Evolutionary conservation across 805 yeast genomes (phyloP).

Genomic region (Kodamaea laetipori): DNA sequence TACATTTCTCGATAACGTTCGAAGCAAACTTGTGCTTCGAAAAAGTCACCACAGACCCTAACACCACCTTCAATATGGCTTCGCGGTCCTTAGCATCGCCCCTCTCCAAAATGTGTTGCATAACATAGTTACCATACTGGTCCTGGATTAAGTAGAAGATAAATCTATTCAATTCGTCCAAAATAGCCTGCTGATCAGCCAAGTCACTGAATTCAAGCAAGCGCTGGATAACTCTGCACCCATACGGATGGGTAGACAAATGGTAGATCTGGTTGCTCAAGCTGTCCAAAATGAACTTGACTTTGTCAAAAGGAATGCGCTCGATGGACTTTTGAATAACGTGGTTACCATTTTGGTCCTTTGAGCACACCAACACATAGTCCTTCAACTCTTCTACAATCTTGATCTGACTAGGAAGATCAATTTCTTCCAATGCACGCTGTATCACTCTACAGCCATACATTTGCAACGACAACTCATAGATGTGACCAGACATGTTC

Average conservation of each 20-base stretch:
- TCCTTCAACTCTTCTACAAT: conserved; percentile 71
- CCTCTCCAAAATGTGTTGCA: conserved; percentile 89
- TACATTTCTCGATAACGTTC: conserved; percentile 94
- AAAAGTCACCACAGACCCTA: conserved; percentile 71
- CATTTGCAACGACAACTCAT: conserved; percentile 84
- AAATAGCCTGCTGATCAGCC: conserved; percentile 65
- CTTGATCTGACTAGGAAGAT: conserved; percentile 60
- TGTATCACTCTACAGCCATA: conserved; percentile 98
- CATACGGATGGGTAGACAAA: conserved; percentile 92
- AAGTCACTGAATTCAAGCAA: conserved; percentile 74
- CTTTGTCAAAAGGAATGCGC: conserved; percentile 67
- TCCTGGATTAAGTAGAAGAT: conserved; percentile 83
- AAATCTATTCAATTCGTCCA: conserved; percentile 71
- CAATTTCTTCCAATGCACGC: conserved; percentile 79
- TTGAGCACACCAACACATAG: conserved; percentile 59
- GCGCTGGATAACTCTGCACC: conserved; percentile 95
- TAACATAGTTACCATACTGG: conserved; percentile 96
- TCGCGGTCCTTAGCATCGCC: conserved; percentile 67
- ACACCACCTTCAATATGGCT: conserved; percentile 65
- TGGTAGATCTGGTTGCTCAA: conserved; percentile 74
- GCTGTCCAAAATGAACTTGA: conserved; percentile 72
- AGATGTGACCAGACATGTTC: conserved; percentile 72
- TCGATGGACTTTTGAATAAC: conserved; percentile 96
- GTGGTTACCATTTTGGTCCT: conserved; percentile 97
- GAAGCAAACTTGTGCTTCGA: conserved; percentile 98